Conservation (phyloP, 192 early-diverging fungal species). For the Backusella macrospora region DNA sequence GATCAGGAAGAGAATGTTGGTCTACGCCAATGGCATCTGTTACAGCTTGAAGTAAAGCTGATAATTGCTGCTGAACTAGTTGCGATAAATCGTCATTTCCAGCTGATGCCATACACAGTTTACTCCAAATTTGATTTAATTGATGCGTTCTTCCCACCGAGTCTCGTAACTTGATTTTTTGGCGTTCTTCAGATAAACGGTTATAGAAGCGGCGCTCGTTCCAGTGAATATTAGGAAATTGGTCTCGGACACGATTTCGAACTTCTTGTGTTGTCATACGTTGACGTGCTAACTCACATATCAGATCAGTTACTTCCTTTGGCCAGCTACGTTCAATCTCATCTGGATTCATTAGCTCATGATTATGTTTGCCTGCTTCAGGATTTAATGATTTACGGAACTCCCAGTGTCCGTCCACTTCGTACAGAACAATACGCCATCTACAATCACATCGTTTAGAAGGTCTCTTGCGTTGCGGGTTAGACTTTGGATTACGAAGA, state of each 20-base stretch:
- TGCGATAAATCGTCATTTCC: conserved; percentile 38
- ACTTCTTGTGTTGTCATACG: conserved; percentile 51
- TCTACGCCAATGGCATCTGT: conserved; percentile 21
- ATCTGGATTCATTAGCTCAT: conserved; percentile 55
- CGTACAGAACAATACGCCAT: conserved; percentile 61
- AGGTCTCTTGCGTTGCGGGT: conserved; percentile 54
- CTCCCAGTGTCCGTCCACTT: conserved; percentile 55
- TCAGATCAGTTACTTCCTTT: conserved; percentile 48
- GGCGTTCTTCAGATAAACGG: conserved; percentile 58
- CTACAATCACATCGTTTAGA: conserved; percentile 61
- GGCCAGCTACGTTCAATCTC: conserved; percentile 60
- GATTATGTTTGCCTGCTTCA: conserved; percentile 57
- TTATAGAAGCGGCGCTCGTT: conserved; percentile 64
- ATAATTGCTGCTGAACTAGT: conserved; percentile 22
- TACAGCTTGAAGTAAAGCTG: conserved; percentile 3
- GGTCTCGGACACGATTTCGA: conserved; percentile 43
- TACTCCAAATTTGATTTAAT: conserved; percentile 49
- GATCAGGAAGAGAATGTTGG: conserved; percentile 6
- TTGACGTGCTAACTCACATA: conserved; percentile 51
- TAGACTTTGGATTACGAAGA: conserved; percentile 50
- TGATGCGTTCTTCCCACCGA: conserved; percentile 48
- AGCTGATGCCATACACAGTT: conserved; percentile 45
- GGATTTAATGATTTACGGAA: conserved; percentile 62
- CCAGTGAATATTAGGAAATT: conserved; percentile 55
- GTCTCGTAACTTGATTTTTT: conserved; percentile 54